Conservation (phyloP, 2,329 filamentous ascomycete genomes). For the Venturia carpophila region DNA sequence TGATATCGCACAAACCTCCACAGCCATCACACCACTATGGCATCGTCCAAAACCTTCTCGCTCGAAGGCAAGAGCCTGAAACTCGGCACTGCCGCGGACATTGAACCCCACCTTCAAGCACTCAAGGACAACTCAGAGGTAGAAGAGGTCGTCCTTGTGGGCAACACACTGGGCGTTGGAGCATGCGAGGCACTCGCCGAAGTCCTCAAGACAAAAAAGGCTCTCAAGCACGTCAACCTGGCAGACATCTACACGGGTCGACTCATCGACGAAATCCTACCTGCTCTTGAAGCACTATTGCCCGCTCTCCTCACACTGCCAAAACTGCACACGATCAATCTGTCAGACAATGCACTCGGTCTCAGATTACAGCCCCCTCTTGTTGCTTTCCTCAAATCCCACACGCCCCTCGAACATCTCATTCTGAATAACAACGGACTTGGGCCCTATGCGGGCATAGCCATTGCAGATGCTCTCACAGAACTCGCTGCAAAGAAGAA, state of each 20-base stretch:
- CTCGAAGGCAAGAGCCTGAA: conserved; percentile 88
- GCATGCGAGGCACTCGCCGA: conserved; percentile 80
- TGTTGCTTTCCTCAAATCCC: conserved; percentile 80
- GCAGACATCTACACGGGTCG: conserved; percentile 97
- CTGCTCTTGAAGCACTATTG: conserved; percentile 76
- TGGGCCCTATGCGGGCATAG: conserved; percentile 79
- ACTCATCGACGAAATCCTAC: conserved; percentile 86
- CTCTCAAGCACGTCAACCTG: conserved; percentile 75
- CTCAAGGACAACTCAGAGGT: conserved; percentile 65
- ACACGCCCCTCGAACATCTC: conserved; percentile 85
- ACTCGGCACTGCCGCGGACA: conserved; percentile 79
- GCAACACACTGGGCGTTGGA: conserved; percentile 86
- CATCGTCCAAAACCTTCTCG: conserved; percentile 61
- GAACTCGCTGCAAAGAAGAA: conserved; percentile 78
- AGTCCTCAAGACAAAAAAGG: conserved; percentile 77
- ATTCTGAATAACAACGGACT: conserved; percentile 98
- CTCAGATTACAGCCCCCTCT: conserved; percentile 90
- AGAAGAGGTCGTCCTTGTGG: conserved; percentile 77
- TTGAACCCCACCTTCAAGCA: conserved; percentile 72
- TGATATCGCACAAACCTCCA: too few species aligned
- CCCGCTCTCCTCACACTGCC: conserved; percentile 79
- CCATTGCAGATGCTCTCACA: conserved; percentile 80
- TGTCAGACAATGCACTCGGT: conserved; percentile 97
- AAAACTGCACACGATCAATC: conserved; percentile 81
- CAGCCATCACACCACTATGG: background rate